Evolutionary conservation across 768 basidiomycete species (phyloP), one percentile per base, ranked within the genome.

Genomic region (Termitomyces heimii): DNA sequence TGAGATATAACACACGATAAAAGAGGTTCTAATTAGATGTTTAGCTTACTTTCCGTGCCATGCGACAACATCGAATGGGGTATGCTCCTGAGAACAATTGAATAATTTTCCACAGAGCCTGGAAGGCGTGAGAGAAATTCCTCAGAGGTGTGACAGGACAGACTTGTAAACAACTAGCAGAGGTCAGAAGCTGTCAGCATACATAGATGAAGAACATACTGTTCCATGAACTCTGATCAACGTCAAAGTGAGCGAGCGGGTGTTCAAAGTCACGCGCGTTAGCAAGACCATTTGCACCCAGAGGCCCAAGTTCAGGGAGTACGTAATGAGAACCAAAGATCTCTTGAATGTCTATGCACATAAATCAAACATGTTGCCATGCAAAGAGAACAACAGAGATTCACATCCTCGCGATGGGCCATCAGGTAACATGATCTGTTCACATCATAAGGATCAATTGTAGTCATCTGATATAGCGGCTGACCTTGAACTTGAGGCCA

Each of bases 61-160:
- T 1, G 85, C 84, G 28, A 87, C 85, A 40, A 87, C 85, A 64
- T 88, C 86, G 67, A 87, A 88, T 0, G 85, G 85, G 1, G 85
- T 85, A 67, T 85, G 82, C 44, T 82, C 77, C 60, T 86, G 83
- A 40, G 71, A 68, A 61, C 82, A 83, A 24, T 69, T 66, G 64
- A 81, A 81, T 10, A 83, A 66, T 66, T 81, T 71, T 16, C 84
- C 83, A 53, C 76, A 72, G 29, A 86, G 75, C 69, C 82, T 85
- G 13, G 5, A 24, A 12, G n/a, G 10, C 5, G 39, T 22, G 28
- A 54, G 31, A 53, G 31, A 44, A 54, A 46, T 51, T 54, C 20
- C n/a, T 52, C 9, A 52, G 14, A 45, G 3, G 44, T 26, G 26
- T 8, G 12, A 8, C 2, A 16, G n/a, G 31, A 57, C 66, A 56